Evolutionary conservation across 2,329 filamentous ascomycete genomes (phyloP).

Genomic region (Calonectria fujianensis): DNA sequence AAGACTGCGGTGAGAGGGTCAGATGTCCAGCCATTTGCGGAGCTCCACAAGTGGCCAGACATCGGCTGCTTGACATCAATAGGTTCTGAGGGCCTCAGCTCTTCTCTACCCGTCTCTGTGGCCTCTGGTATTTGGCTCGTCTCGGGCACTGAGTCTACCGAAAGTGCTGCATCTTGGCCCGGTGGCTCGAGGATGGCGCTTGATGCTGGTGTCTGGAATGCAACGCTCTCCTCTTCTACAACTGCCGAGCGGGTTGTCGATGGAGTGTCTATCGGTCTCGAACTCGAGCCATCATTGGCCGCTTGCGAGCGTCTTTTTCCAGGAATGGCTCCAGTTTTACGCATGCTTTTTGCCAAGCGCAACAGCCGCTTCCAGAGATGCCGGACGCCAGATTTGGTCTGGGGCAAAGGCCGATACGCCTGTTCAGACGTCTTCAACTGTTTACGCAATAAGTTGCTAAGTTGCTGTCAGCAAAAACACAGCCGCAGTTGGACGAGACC

Average conservation of each 20-base stretch:
- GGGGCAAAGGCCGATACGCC: background rate
- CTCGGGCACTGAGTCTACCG: background rate
- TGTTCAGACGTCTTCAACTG: background rate
- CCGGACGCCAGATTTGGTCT: too few relatives aligned
- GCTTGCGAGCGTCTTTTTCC: background rate
- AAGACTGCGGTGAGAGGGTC: background rate
- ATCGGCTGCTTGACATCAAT: background rate
- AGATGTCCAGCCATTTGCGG: background rate
- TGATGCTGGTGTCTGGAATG: background rate
- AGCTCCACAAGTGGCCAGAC: background rate
- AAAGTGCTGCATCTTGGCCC: too few relatives aligned
- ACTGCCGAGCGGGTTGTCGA: background rate
- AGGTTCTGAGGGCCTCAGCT: background rate
- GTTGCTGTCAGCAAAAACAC: background rate
- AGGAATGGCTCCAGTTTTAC: background rate
- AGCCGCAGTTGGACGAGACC: background rate
- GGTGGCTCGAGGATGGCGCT: background rate
- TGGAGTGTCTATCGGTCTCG: background rate
- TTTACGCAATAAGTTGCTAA: background rate
- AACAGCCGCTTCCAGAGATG: background rate
- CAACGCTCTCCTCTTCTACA: background rate
- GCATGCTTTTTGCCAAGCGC: constrained; percentile 1
- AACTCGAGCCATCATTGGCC: background rate
- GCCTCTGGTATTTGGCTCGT: background rate
- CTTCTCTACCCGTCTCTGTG: background rate